Percentiles rank a stretch among this genome's conserved stretches.
Conservation (phyloP, 2,329 filamentous ascomycete genomes). For the Neopestalotiopsis clavispora region DNA sequence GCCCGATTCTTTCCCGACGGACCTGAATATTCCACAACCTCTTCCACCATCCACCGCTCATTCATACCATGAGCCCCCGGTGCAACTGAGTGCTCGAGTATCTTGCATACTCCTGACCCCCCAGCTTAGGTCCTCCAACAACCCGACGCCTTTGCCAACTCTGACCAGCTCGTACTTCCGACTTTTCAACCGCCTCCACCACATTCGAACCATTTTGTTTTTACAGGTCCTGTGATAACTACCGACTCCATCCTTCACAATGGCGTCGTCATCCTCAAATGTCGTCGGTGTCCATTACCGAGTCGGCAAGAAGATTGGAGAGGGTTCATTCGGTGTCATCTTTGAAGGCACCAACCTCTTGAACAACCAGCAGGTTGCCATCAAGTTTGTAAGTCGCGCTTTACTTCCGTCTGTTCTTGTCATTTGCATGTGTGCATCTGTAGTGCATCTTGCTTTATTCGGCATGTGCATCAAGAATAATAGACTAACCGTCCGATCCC, state of each 20-base stretch:
- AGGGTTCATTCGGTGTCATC: conserved; percentile 97
- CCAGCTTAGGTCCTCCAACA: not conserved
- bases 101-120: conserved; percentile 9
- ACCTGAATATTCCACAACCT: not conserved
- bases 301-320: conserved; percentile 99
- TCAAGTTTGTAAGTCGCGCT: conserved; percentile 85
- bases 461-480: not conserved
- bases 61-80: not conserved
- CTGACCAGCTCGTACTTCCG: conserved; percentile 14
- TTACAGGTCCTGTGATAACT: not conserved
- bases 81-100: conserved; percentile 4
- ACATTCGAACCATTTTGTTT: not conserved
- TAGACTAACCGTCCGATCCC: not conserved
- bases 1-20: not conserved
- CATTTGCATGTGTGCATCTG: not conserved
- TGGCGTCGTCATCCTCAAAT: conserved; percentile 91
- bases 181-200: not conserved
- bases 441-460: not conserved
- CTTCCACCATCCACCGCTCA: not conserved
- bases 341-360: conserved; percentile 98
- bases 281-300: conserved; percentile 98
- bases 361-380: conserved; percentile 99
- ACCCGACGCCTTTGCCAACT: conserved; percentile 17
- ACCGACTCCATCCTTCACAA: conserved; percentile 43
- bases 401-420: not conserved